Evolutionary conservation across 371 early-diverging fungal species (phyloP), one percentile per base, ranked within the genome.

Genomic region (Coemansia sp.): DNA sequence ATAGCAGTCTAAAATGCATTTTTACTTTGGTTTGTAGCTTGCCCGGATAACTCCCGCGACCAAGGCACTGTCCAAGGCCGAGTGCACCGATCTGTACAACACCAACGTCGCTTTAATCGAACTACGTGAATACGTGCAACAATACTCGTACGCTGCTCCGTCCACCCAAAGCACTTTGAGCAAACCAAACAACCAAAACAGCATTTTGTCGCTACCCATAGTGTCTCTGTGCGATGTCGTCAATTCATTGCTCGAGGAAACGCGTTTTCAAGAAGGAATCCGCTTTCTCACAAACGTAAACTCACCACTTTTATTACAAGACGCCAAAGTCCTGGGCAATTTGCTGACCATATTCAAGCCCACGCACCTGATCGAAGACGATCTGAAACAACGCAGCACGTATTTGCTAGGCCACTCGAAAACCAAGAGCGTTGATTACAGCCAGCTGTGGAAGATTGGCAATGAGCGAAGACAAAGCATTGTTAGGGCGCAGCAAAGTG

Each of bases 201-300:
- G 6, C 5, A n/a, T 13, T 6, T 7, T 10, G 10, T 18, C 57
- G 1, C 54, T 77, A 5, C 73, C 77, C 2, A 40, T 39, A 2
- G 64, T 51, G 4, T 72, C 77, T 1, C n/a, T 72, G 50, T 54
- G 69, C 31, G 69, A 59, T 18, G 59, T 77, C 10, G 50, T 63
- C 29, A 57, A 51, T 22, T 68, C 77, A 37, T 66, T 77, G 22
- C 63, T 77, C 0, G 77, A 77, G 22, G 77, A 69, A 22, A 59
- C 51, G 8, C 73, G 72, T 21, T 59, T 56, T 24, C 73, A 72
- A n/a, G 77, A 72, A 14, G 69, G 69, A 7, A 29, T 72, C 3
- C 77, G 73, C 4, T 68, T 77, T 14, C 66, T 77, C 2, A 47
- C 40, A 0, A 56, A 60, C 1, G 27, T 69, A 5, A 66, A 69